Percentiles rank a stretch among this genome's conserved stretches.
Evolutionary conservation across 2,329 filamentous ascomycete genomes (phyloP).

Genomic region (Aspergillus pseudonomiae): DNA sequence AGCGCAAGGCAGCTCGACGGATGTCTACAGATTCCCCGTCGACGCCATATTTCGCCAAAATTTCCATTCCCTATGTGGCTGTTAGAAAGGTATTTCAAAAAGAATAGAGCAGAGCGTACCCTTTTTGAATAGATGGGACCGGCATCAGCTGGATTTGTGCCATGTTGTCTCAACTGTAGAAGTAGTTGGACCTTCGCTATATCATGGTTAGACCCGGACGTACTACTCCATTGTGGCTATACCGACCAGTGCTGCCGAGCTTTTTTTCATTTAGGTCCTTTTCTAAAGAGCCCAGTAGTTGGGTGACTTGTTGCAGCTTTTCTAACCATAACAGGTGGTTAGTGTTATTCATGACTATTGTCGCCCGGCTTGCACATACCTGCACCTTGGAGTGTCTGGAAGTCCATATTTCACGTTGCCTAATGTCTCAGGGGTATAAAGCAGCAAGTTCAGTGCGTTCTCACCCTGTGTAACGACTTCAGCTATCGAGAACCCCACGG

Average conservation of each 20-base stretch:
- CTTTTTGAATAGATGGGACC: constrained; percentile 82
- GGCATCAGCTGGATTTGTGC: constrained; percentile 71
- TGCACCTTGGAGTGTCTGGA: constrained; percentile 28
- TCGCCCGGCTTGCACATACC: constrained; percentile 23
- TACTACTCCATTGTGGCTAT: background rate
- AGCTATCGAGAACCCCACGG: background rate
- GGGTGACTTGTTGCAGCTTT: constrained; percentile 70
- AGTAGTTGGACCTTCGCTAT: constrained; percentile 48
- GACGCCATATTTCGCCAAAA: constrained; percentile 73
- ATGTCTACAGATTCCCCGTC: constrained; percentile 64
- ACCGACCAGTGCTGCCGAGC: constrained; percentile 62
- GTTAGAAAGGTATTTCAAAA: constrained; percentile 10
- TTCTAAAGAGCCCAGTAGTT: constrained; percentile 64
- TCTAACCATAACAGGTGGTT: constrained; percentile 44
- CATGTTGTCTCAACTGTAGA: constrained; percentile 73
- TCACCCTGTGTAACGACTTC: background rate
- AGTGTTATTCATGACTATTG: background rate
- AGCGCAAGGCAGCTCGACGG: constrained; percentile 76
- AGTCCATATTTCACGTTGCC: constrained; percentile 25
- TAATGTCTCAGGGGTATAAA: background rate
- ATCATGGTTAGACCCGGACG: constrained; percentile 3
- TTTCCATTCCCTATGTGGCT: constrained; percentile 69
- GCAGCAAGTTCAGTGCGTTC: background rate
- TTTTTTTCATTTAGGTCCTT: constrained; percentile 63
- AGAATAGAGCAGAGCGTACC: constrained; percentile 47